A percentile compares a stretch with the other conserved stretches of the same genome.
Evolutionary conservation across 345 rosid genomes (phyloP).

Genomic region (Salix dunnii): DNA sequence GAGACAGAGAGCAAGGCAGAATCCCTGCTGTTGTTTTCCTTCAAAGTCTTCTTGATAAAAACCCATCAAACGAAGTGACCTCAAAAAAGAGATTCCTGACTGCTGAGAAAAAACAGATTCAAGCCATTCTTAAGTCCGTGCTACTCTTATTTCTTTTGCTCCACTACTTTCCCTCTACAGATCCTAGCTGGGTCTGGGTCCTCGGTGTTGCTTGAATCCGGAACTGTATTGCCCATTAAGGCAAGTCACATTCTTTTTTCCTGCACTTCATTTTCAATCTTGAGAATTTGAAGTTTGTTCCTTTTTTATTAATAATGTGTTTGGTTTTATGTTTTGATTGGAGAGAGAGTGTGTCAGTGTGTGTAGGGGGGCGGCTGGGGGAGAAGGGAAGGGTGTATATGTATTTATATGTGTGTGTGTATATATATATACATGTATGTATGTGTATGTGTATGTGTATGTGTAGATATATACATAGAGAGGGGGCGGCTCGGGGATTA

Average conservation of each 20-base stretch:
- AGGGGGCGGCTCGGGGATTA: too few relatives aligned
- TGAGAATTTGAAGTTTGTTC: background rate
- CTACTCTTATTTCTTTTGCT: conserved; percentile 64
- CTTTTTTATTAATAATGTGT: background rate
- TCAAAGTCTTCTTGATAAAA: conserved; percentile 46
- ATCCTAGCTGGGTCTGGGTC: conserved; percentile 84
- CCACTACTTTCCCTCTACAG: conserved; percentile 74
- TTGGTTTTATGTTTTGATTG: background rate
- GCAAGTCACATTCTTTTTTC: conserved; percentile 18
- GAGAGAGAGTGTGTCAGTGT: too few relatives aligned
- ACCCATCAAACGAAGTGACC: conserved; percentile 28
- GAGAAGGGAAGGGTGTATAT: too few relatives aligned
- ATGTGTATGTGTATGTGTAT: too few relatives aligned
- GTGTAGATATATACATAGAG: too few relatives aligned
- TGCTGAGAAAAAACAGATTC: conserved; percentile 69
- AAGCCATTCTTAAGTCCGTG: conserved; percentile 56
- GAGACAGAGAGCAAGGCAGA: conserved; percentile 67
- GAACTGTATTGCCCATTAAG: conserved; percentile 79
- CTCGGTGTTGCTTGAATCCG: conserved; percentile 58
- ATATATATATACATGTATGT: too few relatives aligned
- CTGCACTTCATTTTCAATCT: background rate
- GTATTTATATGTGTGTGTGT: too few relatives aligned
- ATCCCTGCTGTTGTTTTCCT: conserved; percentile 76
- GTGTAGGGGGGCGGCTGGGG: too few relatives aligned
- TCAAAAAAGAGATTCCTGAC: conserved; percentile 68